Evolutionary conservation across 2,329 filamentous ascomycete species (phyloP), one percentile per base, ranked within the genome.

Genomic region (Trichoderma pleuroti): DNA sequence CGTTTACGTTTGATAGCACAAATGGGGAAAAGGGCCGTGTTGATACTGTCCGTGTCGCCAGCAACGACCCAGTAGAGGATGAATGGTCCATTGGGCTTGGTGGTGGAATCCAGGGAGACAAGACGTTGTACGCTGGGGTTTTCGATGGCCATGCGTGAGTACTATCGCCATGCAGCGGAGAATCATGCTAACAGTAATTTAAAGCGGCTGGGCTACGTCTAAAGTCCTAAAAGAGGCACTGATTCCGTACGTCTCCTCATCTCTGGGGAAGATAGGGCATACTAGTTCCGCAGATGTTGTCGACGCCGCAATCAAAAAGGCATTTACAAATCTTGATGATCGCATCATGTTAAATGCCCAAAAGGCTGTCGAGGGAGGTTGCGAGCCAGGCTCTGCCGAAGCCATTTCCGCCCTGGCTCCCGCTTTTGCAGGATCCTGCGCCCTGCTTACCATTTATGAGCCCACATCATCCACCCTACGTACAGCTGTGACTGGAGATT

Each of bases 401-500:
- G 77, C 74, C 57, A 72, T 80, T 30, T 67, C 76, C 1, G 78
- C 78, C 14, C 73, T 85, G 5, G 76, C 80, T 5, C 77, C 82
- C 1, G 78, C 81, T 4, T 76, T 80, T 30, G 78, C 82, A 1
- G 90, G 90, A 6, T 91, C 88, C 5, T 92, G 89, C 73, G 90
- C 90, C 12, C 80, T 92, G 1, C 81, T 92, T 2, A 84, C 89
- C 0, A 79, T 91, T 2, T 91, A 88, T 75, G 89, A 93, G 72
- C 84, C 88, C 0, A 71, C 74, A 0, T 81, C 82, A 1, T 82
- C 82, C 6, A 86, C 81, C 0, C 79, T 93, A 0, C 86, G 87
- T 28, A 88, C 91, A 3, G 91, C 91, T 0, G 90, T 88, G 72
- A 87, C 87, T 0, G 91, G 91, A 0, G 90, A 93, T 79, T 92